Percentiles rank a stretch among this genome's conserved stretches.
These are phyloP conservation scores for Neodidymelliopsis sp. DNA, from an alignment of 2,329 filamentous ascomycete genomes.

Conservation along the genomic window DNA sequence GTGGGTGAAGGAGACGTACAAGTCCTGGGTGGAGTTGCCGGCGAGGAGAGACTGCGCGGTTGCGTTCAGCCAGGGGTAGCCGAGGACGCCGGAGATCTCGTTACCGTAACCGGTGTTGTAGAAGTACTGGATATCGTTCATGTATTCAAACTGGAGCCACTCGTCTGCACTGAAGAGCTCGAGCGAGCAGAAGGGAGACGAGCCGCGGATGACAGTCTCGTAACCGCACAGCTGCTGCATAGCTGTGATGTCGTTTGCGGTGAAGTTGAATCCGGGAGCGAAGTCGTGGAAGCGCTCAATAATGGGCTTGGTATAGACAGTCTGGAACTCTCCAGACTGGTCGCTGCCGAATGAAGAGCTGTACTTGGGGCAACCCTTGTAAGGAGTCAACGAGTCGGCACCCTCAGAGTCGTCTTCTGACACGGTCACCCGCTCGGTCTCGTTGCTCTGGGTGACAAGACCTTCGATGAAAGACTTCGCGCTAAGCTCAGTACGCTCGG, in stretches of 20 bases:
- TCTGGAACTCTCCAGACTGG: constrained; percentile 59
- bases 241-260: constrained; percentile 65
- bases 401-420: constrained; percentile 65
- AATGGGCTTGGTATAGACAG: constrained; percentile 67
- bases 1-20: constrained; percentile 74
- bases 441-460: constrained; percentile 60
- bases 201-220: constrained; percentile 69
- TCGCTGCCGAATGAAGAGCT: constrained; percentile 64
- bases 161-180: constrained; percentile 67
- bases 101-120: constrained; percentile 73
- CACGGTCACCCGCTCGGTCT: constrained; percentile 63
- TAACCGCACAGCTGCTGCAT: constrained; percentile 73
- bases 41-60: constrained; percentile 62
- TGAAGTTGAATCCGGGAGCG: constrained; percentile 69
- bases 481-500: constrained; percentile 66
- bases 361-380: constrained; percentile 70
- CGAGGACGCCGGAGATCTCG: constrained; percentile 63
- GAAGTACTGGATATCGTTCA: constrained; percentile 69
- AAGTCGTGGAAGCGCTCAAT: constrained; percentile 62
- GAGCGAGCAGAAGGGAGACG: constrained; percentile 67
- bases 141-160: constrained; percentile 72
- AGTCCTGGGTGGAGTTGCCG: constrained; percentile 59
- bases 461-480: constrained; percentile 66
- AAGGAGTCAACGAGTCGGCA: constrained; percentile 69
- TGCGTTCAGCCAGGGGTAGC: constrained; percentile 72